Conservation (phyloP, 2,329 filamentous ascomycete genomes). For the Harringtonia lauricola region DNA sequence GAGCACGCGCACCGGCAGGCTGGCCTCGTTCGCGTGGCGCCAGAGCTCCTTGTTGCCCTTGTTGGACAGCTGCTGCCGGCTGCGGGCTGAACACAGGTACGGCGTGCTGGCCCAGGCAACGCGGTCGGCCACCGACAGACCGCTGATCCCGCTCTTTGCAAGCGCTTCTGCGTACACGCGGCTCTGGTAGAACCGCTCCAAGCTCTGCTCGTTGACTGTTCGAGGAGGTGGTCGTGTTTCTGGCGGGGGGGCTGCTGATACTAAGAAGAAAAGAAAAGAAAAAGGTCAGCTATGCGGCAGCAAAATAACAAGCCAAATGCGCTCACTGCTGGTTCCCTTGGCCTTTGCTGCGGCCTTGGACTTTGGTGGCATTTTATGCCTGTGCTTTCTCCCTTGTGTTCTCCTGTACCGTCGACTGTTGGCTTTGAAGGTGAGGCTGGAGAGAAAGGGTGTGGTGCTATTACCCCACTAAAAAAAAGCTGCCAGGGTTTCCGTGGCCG, state of each 20-base stretch:
- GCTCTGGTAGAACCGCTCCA: constrained; percentile 35
- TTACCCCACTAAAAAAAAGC: constrained; percentile 2
- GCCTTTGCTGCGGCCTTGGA: constrained; percentile 17
- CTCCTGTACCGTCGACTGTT: neutral
- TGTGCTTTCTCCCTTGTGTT: neutral
- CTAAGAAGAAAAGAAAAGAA: neutral
- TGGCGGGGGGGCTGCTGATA: constrained; percentile 2
- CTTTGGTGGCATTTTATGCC: constrained; percentile 21
- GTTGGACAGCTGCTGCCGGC: constrained; percentile 17
- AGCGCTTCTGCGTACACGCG: constrained; percentile 36
- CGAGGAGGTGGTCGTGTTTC: constrained; percentile 22
- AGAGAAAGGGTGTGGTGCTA: neutral
- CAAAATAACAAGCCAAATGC: neutral
- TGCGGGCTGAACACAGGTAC: constrained; percentile 28
- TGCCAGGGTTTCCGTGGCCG: neutral
- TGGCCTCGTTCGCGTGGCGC: constrained; percentile 42
- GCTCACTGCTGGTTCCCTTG: constrained; percentile 18
- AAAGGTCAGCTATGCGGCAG: neutral
- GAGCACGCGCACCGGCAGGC: constrained; percentile 35
- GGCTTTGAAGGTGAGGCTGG: neutral
- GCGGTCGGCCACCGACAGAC: constrained; percentile 35
- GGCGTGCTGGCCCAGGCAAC: constrained; percentile 36
- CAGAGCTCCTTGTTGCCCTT: constrained; percentile 47
- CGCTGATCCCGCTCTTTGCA: constrained; percentile 31
- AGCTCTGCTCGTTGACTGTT: constrained; percentile 37